Evolutionary conservation across 306 rosid species (phyloP).

Genomic region (Cicer pinnatifidum): DNA sequence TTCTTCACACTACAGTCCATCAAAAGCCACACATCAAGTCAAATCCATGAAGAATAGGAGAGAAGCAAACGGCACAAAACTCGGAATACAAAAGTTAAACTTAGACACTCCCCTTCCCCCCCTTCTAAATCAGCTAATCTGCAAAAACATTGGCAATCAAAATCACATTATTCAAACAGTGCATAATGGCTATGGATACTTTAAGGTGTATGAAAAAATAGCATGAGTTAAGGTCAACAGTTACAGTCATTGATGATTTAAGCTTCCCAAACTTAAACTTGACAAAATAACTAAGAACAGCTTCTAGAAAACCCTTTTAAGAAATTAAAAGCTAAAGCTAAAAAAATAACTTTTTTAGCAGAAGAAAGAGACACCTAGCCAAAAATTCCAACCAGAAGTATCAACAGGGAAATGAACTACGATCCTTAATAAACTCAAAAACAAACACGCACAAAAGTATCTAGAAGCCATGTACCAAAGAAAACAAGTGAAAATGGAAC

Average conservation of each 20-base stretch:
- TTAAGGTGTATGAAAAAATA: background rate
- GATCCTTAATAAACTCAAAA: slow-evolving; percentile 5
- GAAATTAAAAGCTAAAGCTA: background rate
- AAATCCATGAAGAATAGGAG: slow-evolving; percentile 40
- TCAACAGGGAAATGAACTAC: background rate
- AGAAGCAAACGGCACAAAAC: slow-evolving; percentile 1
- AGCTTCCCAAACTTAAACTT: slow-evolving; percentile 35
- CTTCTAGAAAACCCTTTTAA: slow-evolving; percentile 9
- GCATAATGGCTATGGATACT: slow-evolving; percentile 1
- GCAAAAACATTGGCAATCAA: slow-evolving; percentile 34
- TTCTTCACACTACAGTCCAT: slow-evolving; percentile 31
- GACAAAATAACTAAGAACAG: slow-evolving; percentile 17
- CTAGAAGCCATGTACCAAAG: background rate
- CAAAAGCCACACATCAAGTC: slow-evolving; percentile 37
- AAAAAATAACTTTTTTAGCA: background rate
- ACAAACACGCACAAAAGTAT: background rate
- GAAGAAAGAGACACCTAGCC: background rate
- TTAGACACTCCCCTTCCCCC: slow-evolving; percentile 26
- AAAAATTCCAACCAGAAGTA: background rate
- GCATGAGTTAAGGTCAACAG: slow-evolving; percentile 32
- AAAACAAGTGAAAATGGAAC: background rate
- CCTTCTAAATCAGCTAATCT: slow-evolving; percentile 54
- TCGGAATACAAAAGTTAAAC: slow-evolving; percentile 22
- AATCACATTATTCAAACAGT: slow-evolving; percentile 4
- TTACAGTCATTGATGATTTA: slow-evolving; percentile 4